Evolutionary conservation across 108 stramenopile species (phyloP), one percentile per base, ranked within the genome.

Genomic region (Cyclostephanos invisitatus): DNA sequence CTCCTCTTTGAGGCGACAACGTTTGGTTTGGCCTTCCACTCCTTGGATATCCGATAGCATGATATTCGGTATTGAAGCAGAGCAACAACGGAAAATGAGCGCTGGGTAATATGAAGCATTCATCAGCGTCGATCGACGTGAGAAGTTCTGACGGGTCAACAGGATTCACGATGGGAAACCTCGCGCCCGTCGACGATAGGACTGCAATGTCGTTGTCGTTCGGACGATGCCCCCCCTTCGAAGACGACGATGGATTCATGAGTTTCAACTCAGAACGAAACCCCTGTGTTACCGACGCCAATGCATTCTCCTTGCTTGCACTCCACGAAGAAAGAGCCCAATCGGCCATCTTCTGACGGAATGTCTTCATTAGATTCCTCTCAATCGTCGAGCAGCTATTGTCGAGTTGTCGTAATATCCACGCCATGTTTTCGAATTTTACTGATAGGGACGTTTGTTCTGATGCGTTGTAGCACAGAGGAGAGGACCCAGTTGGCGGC

Each of bases 11-110:
- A 60, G 48, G 51, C 48, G 32, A 35, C 62, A 17, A 1, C 56
- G 47, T 50, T 48, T 22, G 61, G 18, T 35, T 18, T 12, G 7
- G 47, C 6, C 21, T 49, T 14, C 40, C 21, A 17, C 59, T 55
- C 58, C 38, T 57, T 46, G 62, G 12, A 50, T 22, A 58, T 55
- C 42, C n/a, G 2, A 11, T 5, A 12, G 28, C 18, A 36, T 63
- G 28, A 28, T 27, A 64, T 35, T 67, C 38, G 46, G 75, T 85
- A 59, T 94, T 80, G 72, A 94, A 90, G 54, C 89, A 92, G 9
- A 95, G 78, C 24, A 95, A 74, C 18, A 95, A 32, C 3, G 94
- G 91, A 72, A 91, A 92, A 68, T 95, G 94, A 10, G 94, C 91
- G 68, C 91, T 92, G 5, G 94, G 94, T 22, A 95, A 74, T 36